A percentile compares a stretch with the other conserved stretches of the same genome.
Conservation (phyloP, 371 early-diverging fungal species). For the Paraphysoderma sedebokerense region DNA sequence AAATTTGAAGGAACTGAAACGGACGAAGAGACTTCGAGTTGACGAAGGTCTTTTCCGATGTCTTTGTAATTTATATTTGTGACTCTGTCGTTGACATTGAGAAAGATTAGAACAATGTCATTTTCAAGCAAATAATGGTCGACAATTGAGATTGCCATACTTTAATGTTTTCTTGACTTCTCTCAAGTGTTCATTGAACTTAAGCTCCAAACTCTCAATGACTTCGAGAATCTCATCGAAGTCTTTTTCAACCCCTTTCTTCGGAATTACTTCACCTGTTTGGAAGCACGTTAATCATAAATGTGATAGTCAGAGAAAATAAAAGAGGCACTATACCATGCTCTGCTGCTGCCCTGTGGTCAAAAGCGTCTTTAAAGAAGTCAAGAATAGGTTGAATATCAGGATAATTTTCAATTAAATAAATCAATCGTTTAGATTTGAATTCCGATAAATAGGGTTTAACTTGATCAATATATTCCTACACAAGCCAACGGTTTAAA, state of each 20-base stretch:
- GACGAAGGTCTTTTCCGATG: slow-evolving; percentile 89
- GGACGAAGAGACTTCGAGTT: slow-evolving; percentile 71
- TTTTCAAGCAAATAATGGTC: not conserved
- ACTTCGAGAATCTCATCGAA: slow-evolving; percentile 33
- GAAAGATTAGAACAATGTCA: not conserved
- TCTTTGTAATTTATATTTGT: slow-evolving; percentile 54
- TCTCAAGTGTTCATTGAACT: slow-evolving; percentile 22
- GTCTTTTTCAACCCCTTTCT: slow-evolving; percentile 49
- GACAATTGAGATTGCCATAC: not conserved
- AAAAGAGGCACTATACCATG: not conserved
- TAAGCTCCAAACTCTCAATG: not conserved
- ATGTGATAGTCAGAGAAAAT: slow-evolving; percentile 1
- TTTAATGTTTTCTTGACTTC: slow-evolving; percentile 31
- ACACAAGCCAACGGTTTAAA: no score
- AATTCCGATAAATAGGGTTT: slow-evolving; percentile 3
- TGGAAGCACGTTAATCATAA: not conserved
- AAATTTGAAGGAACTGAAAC: slow-evolving; percentile 65
- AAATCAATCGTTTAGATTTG: slow-evolving; percentile 6
- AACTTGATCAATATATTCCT: no score
- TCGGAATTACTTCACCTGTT: slow-evolving; percentile 42
- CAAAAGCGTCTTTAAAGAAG: slow-evolving; percentile 53
- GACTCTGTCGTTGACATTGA: slow-evolving; percentile 16
- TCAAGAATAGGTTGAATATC: slow-evolving; percentile 17
- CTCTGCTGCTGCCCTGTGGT: slow-evolving; percentile 29
- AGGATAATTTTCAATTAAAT: slow-evolving; percentile 7